These are phyloP conservation scores for Vitis amurensis DNA, from an alignment of 164 flowering plant species.

Conservation along the genomic window DNA sequence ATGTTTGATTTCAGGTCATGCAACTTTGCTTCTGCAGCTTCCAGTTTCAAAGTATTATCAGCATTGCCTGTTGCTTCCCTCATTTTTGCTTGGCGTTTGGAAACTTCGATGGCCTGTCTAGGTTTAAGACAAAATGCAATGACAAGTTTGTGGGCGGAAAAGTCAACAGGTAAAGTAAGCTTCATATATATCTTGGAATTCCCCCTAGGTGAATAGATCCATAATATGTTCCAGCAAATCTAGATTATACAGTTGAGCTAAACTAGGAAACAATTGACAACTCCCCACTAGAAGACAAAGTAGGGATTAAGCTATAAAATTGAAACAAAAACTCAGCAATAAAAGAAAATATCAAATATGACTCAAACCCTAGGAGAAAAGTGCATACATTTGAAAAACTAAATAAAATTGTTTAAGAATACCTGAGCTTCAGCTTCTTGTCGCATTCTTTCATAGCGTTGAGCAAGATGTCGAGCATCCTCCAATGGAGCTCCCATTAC, in stretches of 20 bases:
- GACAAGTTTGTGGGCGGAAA: conserved; percentile 1
- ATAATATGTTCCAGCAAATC: neutral
- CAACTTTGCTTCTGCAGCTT: conserved; percentile 79
- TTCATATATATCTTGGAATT: neutral
- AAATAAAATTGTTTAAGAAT: neutral
- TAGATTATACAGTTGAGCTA: neutral
- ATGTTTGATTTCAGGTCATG: conserved; percentile 81
- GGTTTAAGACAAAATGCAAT: conserved; percentile 19
- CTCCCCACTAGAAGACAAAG: neutral
- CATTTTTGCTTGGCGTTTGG: conserved; percentile 70
- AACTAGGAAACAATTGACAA: no score
- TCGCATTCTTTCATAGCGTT: conserved; percentile 67
- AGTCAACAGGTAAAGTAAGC: neutral
- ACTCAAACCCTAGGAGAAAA: neutral
- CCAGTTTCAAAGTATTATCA: conserved; percentile 61
- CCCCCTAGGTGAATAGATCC: neutral
- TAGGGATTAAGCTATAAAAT: neutral
- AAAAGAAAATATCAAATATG: neutral
- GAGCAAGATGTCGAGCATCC: conserved; percentile 85
- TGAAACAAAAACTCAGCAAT: neutral
- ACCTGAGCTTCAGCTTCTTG: conserved; percentile 87
- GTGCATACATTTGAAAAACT: neutral
- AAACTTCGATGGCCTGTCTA: conserved; percentile 86
- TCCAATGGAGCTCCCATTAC: conserved; percentile 76
- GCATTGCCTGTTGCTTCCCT: conserved; percentile 62